Conservation (phyloP, 208 protist species). For the Jaenimonas drosophilae region DNA sequence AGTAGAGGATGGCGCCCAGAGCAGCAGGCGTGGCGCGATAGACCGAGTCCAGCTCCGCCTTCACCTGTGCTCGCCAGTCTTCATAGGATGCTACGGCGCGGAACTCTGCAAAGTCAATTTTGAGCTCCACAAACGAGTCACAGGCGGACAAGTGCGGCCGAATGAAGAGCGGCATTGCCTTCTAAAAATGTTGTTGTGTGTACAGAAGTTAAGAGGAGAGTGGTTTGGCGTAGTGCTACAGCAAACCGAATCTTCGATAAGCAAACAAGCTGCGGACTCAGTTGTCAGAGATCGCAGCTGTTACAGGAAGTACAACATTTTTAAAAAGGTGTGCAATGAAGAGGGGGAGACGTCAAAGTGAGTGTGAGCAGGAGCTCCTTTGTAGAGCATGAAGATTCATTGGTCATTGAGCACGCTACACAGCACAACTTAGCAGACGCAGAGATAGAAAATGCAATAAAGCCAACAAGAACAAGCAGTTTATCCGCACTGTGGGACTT, state of each 20-base stretch:
- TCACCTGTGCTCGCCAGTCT: constrained; percentile 23
- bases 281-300: no score
- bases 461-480: constrained; percentile 5
- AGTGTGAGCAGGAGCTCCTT: no score
- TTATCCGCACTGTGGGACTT: constrained; percentile 1
- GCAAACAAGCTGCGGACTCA: no score
- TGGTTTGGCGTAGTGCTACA: no score
- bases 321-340: no score
- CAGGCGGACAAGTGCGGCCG: constrained; percentile 41
- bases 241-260: no score
- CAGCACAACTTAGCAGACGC: no score
- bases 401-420: no score
- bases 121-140: constrained; percentile 29
- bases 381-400: no score
- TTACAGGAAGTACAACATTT: no score
- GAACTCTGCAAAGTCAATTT: constrained; percentile 26
- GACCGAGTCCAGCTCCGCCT: constrained; percentile 23
- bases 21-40: constrained; percentile 16
- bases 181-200: constrained; percentile 2
- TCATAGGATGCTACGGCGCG: constrained; percentile 25
- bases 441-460: constrained; percentile 4
- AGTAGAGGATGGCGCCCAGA: constrained; percentile 27
- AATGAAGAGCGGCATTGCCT: constrained; percentile 35
- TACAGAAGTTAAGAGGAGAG: no score
- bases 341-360: no score